Base-by-base conservation (phyloP, 108 stramenopile genomes). In the Epipyxis sp. region DNA sequence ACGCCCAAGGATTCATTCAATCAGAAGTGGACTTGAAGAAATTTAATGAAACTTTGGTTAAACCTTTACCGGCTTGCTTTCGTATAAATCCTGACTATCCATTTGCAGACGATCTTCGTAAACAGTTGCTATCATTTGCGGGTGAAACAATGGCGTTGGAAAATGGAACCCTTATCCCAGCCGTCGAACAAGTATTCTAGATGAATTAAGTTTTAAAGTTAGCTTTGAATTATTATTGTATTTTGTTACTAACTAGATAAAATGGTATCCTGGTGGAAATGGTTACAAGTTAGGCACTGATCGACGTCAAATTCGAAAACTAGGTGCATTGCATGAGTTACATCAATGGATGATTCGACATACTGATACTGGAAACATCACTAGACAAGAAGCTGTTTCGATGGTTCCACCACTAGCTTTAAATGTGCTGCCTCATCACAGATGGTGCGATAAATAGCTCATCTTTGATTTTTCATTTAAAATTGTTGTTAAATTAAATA, bases 341-440 rank as follows among this genome's bases (percentile, higher is more conserved):
- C 87, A 88, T 42, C 58, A 76, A 0, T 86, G 83, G 76, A 54
- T 89, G 40, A 84, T 81, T 13, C 44, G 27, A 20, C 76, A 85
- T 1, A 88, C 81, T 41, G 86, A 88, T 35, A 76, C 71, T 32
- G 89, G 89, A 6, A 78, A 83, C 78, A 87, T 99, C 32, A 97
- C 94, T 10, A 91, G 97, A 39, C 97, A 98, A 80, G 99, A 99
- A 82, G 95, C 95, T 25, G 99, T 98, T 39, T 90, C 89, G 76
- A 98, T 99, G 97, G 91, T 98, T 30, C 97, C 99, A 1, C 97
- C 97, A 16, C 89, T 96, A 20, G 93, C 97, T 42, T 83, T 98
- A 77, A 81, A 90, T 80, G 91, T 90, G 1, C 76, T 88, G 72
- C 88, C 91, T 1, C 78, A 92, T 32, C 90, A 97, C 87, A 78